Percentiles rank a stretch among this genome's conserved stretches.
phyloP scores from a whole-genome alignment of 805 yeast genomes.

The Hanseniaspora occidentalis region DNA sequence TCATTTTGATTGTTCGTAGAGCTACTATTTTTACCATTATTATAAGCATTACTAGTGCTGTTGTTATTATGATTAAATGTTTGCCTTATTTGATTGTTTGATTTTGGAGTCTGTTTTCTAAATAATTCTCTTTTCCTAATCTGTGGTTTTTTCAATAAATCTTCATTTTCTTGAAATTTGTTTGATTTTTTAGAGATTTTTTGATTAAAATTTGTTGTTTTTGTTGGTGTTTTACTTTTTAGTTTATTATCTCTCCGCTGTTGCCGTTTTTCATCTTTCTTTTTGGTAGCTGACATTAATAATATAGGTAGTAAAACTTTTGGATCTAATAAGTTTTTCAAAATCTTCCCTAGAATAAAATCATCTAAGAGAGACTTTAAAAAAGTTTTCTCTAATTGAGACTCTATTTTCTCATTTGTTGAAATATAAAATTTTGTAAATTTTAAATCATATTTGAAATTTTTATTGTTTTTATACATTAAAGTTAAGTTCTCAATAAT shows the following conservation, averaged over 20 bases:
- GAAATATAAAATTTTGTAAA: neutral
- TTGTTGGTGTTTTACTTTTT: neutral
- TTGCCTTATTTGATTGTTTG: no score
- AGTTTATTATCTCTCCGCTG: no score
- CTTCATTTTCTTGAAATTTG: no score
- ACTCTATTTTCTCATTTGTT: slow-evolving; percentile 6
- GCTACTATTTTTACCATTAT: no score
- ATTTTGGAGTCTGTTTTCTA: no score
- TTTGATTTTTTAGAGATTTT: no score
- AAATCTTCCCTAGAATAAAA: slow-evolving; percentile 15
- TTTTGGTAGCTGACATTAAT: neutral
- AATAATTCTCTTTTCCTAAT: neutral
- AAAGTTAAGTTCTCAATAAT: neutral
- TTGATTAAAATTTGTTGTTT: neutral
- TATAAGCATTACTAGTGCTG: no score
- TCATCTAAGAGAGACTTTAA: slow-evolving; percentile 14
- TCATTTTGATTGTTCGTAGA: no score
- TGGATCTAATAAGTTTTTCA: slow-evolving; percentile 18
- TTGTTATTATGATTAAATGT: no score
- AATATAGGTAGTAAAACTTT: slow-evolving; percentile 11
- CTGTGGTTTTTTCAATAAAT: neutral
- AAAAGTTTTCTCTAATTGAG: slow-evolving; percentile 16
- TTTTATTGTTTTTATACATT: neutral
- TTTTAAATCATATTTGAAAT: neutral
- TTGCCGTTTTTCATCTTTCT: neutral